Evolutionary conservation across 306 rosid genomes (phyloP).

Genomic region (Prunus mume): DNA sequence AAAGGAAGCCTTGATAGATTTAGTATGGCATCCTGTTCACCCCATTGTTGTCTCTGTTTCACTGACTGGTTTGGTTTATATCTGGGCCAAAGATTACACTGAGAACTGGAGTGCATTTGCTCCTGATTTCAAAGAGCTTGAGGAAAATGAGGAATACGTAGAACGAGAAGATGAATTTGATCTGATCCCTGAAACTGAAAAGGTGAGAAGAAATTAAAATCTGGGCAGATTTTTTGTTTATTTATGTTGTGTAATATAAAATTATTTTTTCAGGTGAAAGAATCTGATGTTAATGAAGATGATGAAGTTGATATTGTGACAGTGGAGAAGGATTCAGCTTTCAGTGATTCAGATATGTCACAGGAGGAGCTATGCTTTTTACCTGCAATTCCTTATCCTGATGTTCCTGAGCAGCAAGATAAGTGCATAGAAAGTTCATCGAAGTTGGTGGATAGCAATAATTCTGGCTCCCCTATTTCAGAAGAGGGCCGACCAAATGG

Average conservation of each 20-base stretch:
- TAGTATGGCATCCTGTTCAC: slow-evolving; percentile 96
- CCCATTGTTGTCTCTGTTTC: slow-evolving; percentile 96
- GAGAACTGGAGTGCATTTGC: slow-evolving; percentile 99
- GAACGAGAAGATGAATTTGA: slow-evolving; percentile 98
- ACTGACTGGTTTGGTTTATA: slow-evolving; percentile 73
- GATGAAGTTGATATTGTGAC: slow-evolving; percentile 83
- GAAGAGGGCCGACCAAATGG: slow-evolving; percentile 86
- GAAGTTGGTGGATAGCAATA: slow-evolving; percentile 67
- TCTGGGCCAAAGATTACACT: slow-evolving; percentile 98
- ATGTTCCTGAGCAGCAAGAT: slow-evolving; percentile 61
- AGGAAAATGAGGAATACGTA: slow-evolving; percentile 92
- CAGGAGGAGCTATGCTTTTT: slow-evolving; percentile 82
- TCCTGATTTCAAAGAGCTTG: slow-evolving; percentile 98
- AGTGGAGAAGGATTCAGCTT: slow-evolving; percentile 73
- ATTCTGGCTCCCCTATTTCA: slow-evolving; percentile 88
- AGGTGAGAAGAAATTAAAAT: slow-evolving; percentile 47
- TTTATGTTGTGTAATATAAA: slow-evolving; percentile 5
- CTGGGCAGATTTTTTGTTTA: background rate
- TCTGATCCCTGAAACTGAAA: slow-evolving; percentile 82
- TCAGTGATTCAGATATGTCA: slow-evolving; percentile 92
- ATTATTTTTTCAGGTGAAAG: slow-evolving; percentile 62
- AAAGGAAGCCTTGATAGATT: slow-evolving; percentile 91
- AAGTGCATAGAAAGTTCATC: slow-evolving; percentile 71
- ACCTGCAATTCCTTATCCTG: slow-evolving; percentile 79
- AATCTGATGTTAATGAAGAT: slow-evolving; percentile 72